These are phyloP conservation scores for Starmerella asiatica DNA, from an alignment of 805 yeast species.

Conservation along the genomic window DNA sequence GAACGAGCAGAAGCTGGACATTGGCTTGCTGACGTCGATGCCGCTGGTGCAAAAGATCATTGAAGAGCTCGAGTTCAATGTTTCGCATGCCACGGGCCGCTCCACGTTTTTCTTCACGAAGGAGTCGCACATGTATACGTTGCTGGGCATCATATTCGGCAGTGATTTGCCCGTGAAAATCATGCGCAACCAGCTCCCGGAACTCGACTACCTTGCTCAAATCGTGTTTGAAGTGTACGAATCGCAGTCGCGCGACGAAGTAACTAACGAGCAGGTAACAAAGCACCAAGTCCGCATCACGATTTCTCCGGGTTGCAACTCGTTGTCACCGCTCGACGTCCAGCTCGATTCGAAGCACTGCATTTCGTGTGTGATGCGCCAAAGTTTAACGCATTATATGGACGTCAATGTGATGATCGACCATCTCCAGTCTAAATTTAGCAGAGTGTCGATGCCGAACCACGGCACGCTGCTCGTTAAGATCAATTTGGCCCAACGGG, in stretches of 20 bases:
- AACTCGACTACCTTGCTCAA: conserved; percentile 87
- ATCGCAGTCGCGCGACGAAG: conserved; percentile 44
- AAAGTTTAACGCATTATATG: conserved; percentile 79
- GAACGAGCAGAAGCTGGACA: conserved; percentile 87
- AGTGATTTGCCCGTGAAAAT: conserved; percentile 90
- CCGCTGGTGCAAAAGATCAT: conserved; percentile 85
- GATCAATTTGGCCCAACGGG: conserved; percentile 13
- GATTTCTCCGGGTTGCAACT: conserved; percentile 96
- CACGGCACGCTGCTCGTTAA: conserved; percentile 32
- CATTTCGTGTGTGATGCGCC: conserved; percentile 87
- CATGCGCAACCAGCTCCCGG: conserved; percentile 90
- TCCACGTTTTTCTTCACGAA: conserved; percentile 89
- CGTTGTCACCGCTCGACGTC: conserved; percentile 93
- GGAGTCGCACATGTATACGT: conserved; percentile 91
- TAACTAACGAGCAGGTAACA: conserved; percentile 35
- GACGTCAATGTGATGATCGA: conserved; percentile 82
- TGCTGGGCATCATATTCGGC: conserved; percentile 79
- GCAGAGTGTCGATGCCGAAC: conserved; percentile 81
- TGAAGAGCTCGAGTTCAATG: conserved; percentile 66
- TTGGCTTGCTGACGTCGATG: conserved; percentile 83
- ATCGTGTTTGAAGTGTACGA: conserved; percentile 89
- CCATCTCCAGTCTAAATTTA: conserved; percentile 65
- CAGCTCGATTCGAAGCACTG: conserved; percentile 93
- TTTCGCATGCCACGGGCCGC: conserved; percentile 67
- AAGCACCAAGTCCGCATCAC: conserved; percentile 81